A percentile compares a stretch with the other conserved stretches of the same genome.
Evolutionary conservation across 2,329 filamentous ascomycete genomes (phyloP).

Genomic region (Aspergillus neoniger): DNA sequence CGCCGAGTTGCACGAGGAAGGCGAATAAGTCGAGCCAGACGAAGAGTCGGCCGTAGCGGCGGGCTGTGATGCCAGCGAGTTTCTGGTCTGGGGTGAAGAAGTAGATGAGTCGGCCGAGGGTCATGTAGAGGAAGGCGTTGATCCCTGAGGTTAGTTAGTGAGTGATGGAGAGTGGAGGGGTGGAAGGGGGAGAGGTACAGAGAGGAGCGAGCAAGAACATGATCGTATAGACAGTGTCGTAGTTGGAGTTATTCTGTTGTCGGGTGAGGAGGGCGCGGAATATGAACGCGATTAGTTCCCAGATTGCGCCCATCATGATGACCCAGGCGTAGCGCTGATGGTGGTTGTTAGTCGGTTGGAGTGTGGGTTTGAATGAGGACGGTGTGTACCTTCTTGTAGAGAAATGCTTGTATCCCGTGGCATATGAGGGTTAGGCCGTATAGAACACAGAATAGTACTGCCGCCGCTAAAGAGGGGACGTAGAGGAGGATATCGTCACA

Average conservation of each 20-base stretch:
- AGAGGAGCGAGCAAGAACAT: constrained; percentile 49
- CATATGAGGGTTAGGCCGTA: constrained; percentile 33
- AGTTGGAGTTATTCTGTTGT: constrained; percentile 38
- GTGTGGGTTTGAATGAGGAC: no score
- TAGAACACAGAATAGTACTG: constrained; percentile 35
- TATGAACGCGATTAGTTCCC: constrained; percentile 45
- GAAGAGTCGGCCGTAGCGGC: constrained; percentile 44
- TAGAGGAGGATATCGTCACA: constrained; percentile 39
- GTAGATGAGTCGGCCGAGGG: constrained; percentile 44
- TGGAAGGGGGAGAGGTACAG: constrained; percentile 22
- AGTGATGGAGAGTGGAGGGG: background rate
- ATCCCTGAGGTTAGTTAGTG: constrained; percentile 33
- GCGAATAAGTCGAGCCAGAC: constrained; percentile 48
- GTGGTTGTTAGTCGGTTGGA: constrained; percentile 9
- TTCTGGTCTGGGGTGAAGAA: constrained; percentile 39
- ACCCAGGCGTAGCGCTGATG: constrained; percentile 46
- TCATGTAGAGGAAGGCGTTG: constrained; percentile 50
- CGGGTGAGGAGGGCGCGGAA: constrained; percentile 44
- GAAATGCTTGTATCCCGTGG: constrained; percentile 37
- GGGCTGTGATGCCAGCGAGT: constrained; percentile 40
- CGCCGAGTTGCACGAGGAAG: constrained; percentile 49
- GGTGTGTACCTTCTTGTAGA: constrained; percentile 31
- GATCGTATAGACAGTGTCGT: constrained; percentile 40
- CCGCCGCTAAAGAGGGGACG: constrained; percentile 34
- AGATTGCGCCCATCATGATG: constrained; percentile 45